A percentile compares a stretch with the other conserved stretches of the same genome.
Evolutionary conservation across 73 alveolate genomes (phyloP).

Genomic region (Paramecium primaurelia): DNA sequence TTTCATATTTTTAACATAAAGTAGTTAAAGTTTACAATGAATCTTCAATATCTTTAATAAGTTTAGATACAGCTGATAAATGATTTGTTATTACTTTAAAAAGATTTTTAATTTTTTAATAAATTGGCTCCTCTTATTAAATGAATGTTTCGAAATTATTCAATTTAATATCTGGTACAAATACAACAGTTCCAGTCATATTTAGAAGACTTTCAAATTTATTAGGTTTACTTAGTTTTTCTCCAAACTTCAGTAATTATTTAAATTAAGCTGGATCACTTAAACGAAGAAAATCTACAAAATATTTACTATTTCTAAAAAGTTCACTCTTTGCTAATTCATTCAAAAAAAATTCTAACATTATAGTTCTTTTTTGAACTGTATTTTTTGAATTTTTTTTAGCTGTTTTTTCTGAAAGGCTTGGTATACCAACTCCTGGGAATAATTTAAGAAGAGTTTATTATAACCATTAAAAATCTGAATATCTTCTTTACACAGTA

Average conservation of each 20-base stretch:
- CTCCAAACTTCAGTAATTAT: slow-evolving; percentile 1
- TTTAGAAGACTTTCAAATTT: slow-evolving; percentile 33
- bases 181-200: background rate
- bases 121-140: slow-evolving; percentile 1
- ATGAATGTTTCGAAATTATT: background rate
- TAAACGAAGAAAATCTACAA: background rate
- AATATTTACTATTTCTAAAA: slow-evolving; percentile 13
- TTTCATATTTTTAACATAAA: background rate
- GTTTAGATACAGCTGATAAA: background rate
- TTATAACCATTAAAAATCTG: slow-evolving; percentile 24
- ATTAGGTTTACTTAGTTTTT: background rate
- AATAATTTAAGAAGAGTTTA: background rate
- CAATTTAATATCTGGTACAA: background rate
- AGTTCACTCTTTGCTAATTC: background rate
- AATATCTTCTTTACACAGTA: background rate
- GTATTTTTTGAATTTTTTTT: background rate
- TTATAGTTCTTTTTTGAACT: background rate
- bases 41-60: background rate
- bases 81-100: background rate
- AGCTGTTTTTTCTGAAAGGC: background rate
- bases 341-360: background rate
- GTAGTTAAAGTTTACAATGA: background rate
- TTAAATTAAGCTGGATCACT: background rate
- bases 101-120: background rate
- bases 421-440: slow-evolving; percentile 15